phyloP scores from a whole-genome alignment of 805 yeast genomes.

The Candida boleticola region DNA sequence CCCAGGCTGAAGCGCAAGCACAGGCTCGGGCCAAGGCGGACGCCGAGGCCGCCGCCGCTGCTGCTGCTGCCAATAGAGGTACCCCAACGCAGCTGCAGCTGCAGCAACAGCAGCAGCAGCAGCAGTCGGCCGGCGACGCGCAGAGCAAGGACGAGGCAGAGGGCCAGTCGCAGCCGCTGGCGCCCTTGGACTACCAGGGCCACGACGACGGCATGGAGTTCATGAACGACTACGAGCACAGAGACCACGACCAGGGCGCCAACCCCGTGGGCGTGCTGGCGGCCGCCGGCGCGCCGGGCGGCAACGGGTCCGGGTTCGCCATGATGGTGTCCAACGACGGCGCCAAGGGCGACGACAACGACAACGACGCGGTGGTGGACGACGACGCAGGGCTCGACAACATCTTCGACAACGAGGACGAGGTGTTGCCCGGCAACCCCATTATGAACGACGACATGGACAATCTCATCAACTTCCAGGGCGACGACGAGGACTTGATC shows the following conservation, averaged over 20 bases:
- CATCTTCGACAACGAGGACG: constrained; percentile 14
- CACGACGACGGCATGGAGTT: background rate
- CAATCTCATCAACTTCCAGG: constrained; percentile 32
- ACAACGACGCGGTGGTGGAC: background rate
- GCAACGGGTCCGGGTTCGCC: constrained; percentile 3
- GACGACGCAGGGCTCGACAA: constrained; percentile 13
- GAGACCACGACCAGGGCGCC: background rate
- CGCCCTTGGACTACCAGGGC: background rate
- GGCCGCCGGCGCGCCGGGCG: background rate
- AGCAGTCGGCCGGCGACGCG: background rate
- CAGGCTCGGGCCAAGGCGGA: background rate
- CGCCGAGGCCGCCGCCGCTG: background rate
- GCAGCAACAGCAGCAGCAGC: background rate
- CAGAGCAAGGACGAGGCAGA: background rate
- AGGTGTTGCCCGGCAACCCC: constrained; percentile 9
- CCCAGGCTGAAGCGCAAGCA: constrained; percentile 1
- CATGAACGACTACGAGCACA: constrained; percentile 1
- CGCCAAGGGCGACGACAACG: background rate
- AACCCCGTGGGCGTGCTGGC: background rate
- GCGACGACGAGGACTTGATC: constrained; percentile 27
- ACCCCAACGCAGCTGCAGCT: background rate
- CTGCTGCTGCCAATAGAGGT: background rate
- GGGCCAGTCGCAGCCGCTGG: background rate
- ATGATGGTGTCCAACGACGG: constrained; percentile 7
- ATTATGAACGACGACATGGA: constrained; percentile 31